Base-by-base conservation (phyloP, 352 stramenopile species). In the Globisporangium megalacanthum region DNA sequence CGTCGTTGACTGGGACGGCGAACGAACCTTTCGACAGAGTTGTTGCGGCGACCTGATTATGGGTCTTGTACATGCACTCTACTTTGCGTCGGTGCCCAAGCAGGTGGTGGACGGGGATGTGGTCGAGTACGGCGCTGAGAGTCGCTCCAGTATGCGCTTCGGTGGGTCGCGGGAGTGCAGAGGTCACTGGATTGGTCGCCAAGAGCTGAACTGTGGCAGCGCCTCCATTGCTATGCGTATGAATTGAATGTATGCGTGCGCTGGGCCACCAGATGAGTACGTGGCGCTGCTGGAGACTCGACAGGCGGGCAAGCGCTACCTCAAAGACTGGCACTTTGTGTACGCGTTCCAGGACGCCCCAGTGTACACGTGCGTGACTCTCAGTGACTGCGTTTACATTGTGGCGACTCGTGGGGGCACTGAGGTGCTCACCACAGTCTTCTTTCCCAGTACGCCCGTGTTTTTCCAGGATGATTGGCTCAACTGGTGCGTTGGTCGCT, bases 381-480 rank as follows among this genome's bases (percentile, higher is more conserved):
- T 20, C 41, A 46, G 3, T 19, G 19, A 9, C 42, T 10, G 4
- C n/a, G 4, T 29, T 10, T 9, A 15, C n/a, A 9, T 31, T 48
- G 42, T 10, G 20, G 17, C 2, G 42, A 6, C 6, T 13, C 1
- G 15, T 10, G 4, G 41, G 6, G 6, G 9, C 10, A 47, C 44
- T 15, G 44, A 33, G 11, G 44, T 5, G 35, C 35, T 13, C 10
- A 13, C 35, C 7, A 8, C 35, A 29, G 25, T 7, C 17, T 31
- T n/a, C 7, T 33, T 79, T 49, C 10, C 13, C 36, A 94, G 76
- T 17, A 96, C 86, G 4, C 92, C 92, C 1, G 56, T 49, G 4
- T 94, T 89, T 64, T 98, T 98, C 61, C 57, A 72, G 46, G 83
- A 97, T 25, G 91, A 98, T 66, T 98, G 92, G 91, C 72, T 97